Base-by-base conservation (phyloP, 2,329 filamentous ascomycete genomes). In the Penicillium thymicola region DNA sequence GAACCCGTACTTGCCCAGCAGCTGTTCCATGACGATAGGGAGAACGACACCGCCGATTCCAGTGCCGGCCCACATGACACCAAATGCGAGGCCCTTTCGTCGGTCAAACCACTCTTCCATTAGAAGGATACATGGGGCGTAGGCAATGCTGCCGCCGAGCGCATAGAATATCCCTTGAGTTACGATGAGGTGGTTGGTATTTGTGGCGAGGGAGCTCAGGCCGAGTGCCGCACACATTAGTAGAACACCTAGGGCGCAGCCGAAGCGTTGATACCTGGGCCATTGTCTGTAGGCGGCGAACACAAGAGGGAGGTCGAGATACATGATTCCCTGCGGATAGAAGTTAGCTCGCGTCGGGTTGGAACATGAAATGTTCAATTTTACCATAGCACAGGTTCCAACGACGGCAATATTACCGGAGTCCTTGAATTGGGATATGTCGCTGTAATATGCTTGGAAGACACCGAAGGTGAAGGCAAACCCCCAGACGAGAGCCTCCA, bases 401-500 rank as follows among this genome's bases (percentile, higher is more conserved):
- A 70, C 57, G 13, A 63, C 54, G 2, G 62, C 61, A 10, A 61
- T 52, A 34, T 55, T 49, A 3, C 55, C 57, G 2, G 64, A 51
- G 8, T 54, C 45, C 11, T 58, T 53, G 55, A 65, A 67, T 9
- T 60, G 50, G 0, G 57, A 55, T 1, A 63, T 47, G 2, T 48
- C 49, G 14, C 60, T 60, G 43, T 66, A 69, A 51, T 70, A 71
- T 6, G 66, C 60, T 48, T 70, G 68, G 46, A 71, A 71, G n/a
- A 71, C 66, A 13, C 61, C 60, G 14, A 44, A 54, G 4, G 51
- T 32, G 8, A 55, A 52, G 16, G 52, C 42, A 61, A 71, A 54
- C 68, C 79, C 81, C 81, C 81, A 84, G 44, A 84, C 76, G 2
- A 83, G 69, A 27, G 76, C 79, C 66, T 84, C 81, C 42, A 85